Conservation (phyloP, 495 filamentous ascomycete genomes). For the Chaetomium fimeti region DNA sequence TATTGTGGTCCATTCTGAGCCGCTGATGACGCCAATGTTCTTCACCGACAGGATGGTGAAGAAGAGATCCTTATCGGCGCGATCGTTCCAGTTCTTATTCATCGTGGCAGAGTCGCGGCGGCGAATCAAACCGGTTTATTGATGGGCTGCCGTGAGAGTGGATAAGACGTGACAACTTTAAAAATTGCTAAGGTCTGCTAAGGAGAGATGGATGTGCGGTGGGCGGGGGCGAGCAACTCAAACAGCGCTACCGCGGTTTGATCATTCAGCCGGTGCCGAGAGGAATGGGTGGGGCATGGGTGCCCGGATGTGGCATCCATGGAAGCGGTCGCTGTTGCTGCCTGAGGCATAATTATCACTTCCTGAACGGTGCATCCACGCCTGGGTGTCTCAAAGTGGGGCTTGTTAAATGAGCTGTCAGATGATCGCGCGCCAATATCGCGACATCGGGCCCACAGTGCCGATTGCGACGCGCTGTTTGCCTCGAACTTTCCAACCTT, state of each 20-base stretch:
- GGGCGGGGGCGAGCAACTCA: conserved; percentile 22
- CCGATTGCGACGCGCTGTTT: conserved; percentile 33
- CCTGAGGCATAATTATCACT: conserved; percentile 2
- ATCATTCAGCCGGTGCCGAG: conserved; percentile 31
- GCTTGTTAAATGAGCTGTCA: conserved; percentile 23
- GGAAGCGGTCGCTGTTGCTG: no score
- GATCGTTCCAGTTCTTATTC: conserved; percentile 56
- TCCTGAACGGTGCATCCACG: no score
- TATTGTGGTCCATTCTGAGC: conserved; percentile 52
- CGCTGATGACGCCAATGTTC: conserved; percentile 55
- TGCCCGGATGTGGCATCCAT: no score
- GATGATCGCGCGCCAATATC: conserved; percentile 37
- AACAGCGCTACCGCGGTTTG: conserved; percentile 25
- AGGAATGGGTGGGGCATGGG: background rate
- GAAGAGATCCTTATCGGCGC: conserved; percentile 54
- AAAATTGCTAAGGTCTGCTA: conserved; percentile 43
- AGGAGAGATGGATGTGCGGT: conserved; percentile 31
- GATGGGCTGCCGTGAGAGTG: conserved; percentile 20
- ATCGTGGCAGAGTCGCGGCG: conserved; percentile 28
- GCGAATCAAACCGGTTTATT: conserved; percentile 6
- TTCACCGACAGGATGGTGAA: conserved; percentile 56
- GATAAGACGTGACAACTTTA: conserved; percentile 17
- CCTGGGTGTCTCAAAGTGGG: background rate
- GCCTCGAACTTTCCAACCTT: conserved; percentile 17
- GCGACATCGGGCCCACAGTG: conserved; percentile 31